Evolutionary conservation across 306 rosid genomes (phyloP), one percentile per base, ranked within the genome.

Genomic region (Parietaria judaica): DNA sequence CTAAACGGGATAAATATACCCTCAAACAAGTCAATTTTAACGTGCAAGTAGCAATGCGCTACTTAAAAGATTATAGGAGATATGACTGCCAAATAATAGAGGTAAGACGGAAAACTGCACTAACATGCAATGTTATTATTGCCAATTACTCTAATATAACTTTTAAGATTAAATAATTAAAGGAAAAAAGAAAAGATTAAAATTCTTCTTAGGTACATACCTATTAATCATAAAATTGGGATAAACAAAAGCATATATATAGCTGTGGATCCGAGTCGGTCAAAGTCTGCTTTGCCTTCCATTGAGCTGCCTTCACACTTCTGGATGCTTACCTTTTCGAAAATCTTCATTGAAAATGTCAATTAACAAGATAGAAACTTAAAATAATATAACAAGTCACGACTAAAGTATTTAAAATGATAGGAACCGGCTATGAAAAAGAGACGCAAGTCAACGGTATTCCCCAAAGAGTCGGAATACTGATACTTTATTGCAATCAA

Each of bases 181-280:
- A 51, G 14, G 17, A 63, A 53, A 47, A 57, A 52, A 61, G 31
- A 23, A 11, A 34, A 41, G 15, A 60, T 36, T 45, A 38, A 50
- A 7, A 56, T 39, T 41, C 51, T 54, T 46, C 68, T 46, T 8
- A 51, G 36, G 51, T 56, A 65, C 44, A 61, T 66, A 91, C 97
- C 97, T 85, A 68, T 91, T 91, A 45, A 91, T 85, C 91, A 91
- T 91, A 82, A 91, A 87, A 76, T 87, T 91, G 38, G 97, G 97
- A 74, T 81, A 91, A 66, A 91, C 14, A 48, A 87, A 87, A 63
- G 89, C 91, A 68, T 91, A 91, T 91, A 91, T 43, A 81, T 56
- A 58, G 91, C 95, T 60, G 81, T 60, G 49, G 83, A 74, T 72
- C 97, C 97, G 61, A 91, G 87, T 67, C 97, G 81, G 61, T 79